Base-by-base conservation (phyloP, 805 yeast species). In the Metahyphopichia silvanorum region DNA sequence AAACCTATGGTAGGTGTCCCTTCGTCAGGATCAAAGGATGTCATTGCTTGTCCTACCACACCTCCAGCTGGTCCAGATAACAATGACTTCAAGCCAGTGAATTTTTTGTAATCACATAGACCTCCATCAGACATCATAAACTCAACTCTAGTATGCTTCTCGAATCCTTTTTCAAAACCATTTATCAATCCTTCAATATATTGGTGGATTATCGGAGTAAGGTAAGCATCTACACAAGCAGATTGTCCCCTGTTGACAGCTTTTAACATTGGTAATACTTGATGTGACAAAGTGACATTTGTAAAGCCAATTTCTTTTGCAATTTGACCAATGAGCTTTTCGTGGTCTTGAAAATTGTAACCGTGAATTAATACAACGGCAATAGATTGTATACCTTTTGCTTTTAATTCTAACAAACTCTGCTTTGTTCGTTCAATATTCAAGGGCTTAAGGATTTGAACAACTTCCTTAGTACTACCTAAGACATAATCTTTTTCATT, bases 261-360 rank as follows among this genome's bases (percentile, higher is more conserved):
- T 52, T 82, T 83, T 44, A 86, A 81, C 88, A 84, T 82, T 8
- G 95, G 93, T 25, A 82, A 75, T 8, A 84, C 62, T 44, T 77
- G 71, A 15, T 77, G 73, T 0, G 91, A 82, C 9, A 84, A 61
- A 0, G 91, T 79, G 21, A 86, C 67, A 49, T 82, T 79, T 2
- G 60, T 49, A 50, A 86, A 86, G 1, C 95, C 95, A 11, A 83
- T 51, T 35, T 73, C 67, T 16, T 58, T 36, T 0, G 95, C 95
- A 23, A 82, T 60, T 18, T 37, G 34, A 12, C 46, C 53, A 5
- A 44, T 40, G 13, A 25, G 14, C 26, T 33, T 38, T 54, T 86
- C 95, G 48, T 86, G 95, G 7, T 69, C 69, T 3, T 84, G 85
- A 52, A 51, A 86, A 5, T 86, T 81, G 53, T 80, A 86, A 0